Evolutionary conservation across 2,329 filamentous ascomycete genomes (phyloP).

Genomic region (Parastagonospora nodorum): DNA sequence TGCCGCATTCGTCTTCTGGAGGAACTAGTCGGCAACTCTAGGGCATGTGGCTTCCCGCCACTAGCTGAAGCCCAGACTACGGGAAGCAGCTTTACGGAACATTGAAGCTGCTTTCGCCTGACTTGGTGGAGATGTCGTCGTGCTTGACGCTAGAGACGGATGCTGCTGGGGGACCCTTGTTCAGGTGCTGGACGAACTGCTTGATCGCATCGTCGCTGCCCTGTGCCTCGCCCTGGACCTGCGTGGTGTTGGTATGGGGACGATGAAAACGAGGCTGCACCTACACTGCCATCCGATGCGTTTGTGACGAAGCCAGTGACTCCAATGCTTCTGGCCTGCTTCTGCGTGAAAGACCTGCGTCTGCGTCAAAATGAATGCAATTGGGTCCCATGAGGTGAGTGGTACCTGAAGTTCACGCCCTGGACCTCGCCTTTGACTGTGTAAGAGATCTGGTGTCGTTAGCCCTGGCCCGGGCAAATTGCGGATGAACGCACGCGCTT

Average conservation of each 20-base stretch:
- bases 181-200: conserved; percentile 74
- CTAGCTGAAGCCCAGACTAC: too few species aligned
- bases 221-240: conserved; percentile 92
- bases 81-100: conserved; percentile 19
- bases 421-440: conserved; percentile 55
- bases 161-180: conserved; percentile 73
- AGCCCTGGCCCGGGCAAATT: conserved; percentile 14
- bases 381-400: not conserved
- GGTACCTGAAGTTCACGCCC: conserved; percentile 56
- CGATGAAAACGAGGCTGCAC: conserved; percentile 2
- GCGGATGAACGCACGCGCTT: conserved; percentile 36
- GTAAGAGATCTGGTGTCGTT: conserved; percentile 51
- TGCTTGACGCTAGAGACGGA: conserved; percentile 76
- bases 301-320: conserved; percentile 56
- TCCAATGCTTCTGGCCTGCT: conserved; percentile 50
- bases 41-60: too few species aligned
- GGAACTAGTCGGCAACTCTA: too few species aligned
- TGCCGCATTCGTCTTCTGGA: too few species aligned
- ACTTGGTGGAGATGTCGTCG: conserved; percentile 66
- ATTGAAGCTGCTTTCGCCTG: conserved; percentile 70
- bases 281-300: conserved; percentile 51
- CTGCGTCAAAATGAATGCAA: not conserved
- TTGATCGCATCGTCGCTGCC: conserved; percentile 68
- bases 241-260: conserved; percentile 12
- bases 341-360: conserved; percentile 44